Conservation (phyloP, 2,329 filamentous ascomycete genomes). For the Clonostachys byssicola region DNA sequence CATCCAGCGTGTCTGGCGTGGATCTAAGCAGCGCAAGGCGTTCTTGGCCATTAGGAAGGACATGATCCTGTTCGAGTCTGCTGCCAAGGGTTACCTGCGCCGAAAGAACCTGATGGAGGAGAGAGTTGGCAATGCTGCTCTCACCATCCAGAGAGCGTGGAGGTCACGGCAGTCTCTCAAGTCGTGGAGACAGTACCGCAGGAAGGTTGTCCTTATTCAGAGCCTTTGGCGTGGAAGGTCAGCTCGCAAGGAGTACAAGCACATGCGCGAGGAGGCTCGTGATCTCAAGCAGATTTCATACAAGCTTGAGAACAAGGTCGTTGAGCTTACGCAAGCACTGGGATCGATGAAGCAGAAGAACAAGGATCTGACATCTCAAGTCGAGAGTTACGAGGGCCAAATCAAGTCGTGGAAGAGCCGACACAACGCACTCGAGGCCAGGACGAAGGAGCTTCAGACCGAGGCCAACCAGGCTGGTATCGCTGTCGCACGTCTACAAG, state of each 20-base stretch:
- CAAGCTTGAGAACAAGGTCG: constrained; percentile 99
- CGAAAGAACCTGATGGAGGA: constrained; percentile 92
- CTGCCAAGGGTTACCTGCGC: constrained; percentile 87
- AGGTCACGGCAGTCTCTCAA: constrained; percentile 74
- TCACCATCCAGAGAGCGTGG: constrained; percentile 89
- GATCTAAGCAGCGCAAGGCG: constrained; percentile 79
- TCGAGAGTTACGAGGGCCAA: constrained; percentile 94
- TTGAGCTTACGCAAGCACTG: constrained; percentile 91
- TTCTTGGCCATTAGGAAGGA: constrained; percentile 78
- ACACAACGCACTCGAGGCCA: constrained; percentile 83
- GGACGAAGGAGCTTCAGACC: constrained; percentile 89
- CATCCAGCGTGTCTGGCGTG: constrained; percentile 93
- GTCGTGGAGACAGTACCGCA: constrained; percentile 83
- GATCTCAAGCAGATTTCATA: constrained; percentile 99
- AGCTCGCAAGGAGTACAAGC: constrained; percentile 84
- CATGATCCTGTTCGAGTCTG: constrained; percentile 82
- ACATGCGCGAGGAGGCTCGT: constrained; percentile 86
- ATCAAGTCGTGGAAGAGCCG: constrained; percentile 94
- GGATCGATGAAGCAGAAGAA: constrained; percentile 93
- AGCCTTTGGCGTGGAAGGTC: constrained; percentile 85
- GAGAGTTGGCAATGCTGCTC: constrained; percentile 84
- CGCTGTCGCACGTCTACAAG: constrained; percentile 81
- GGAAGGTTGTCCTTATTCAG: constrained; percentile 85
- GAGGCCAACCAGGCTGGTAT: constrained; percentile 98
- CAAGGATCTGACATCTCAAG: constrained; percentile 80